These are phyloP conservation scores for Trypanosoma congolense DNA, from an alignment of 208 protist species.

Conservation along the genomic window DNA sequence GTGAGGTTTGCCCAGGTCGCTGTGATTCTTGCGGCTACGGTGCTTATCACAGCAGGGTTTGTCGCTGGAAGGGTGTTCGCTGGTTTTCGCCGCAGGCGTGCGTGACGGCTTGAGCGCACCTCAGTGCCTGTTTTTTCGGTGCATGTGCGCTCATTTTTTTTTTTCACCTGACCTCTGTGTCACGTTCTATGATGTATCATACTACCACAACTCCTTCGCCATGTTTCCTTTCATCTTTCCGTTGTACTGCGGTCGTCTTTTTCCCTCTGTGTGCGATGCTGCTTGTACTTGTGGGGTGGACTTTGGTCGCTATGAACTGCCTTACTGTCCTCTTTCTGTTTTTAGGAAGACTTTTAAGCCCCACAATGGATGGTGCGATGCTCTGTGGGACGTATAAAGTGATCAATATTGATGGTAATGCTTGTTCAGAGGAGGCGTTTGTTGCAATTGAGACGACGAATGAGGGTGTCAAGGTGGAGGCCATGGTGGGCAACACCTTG, in stretches of 20 bases:
- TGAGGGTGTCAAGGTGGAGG: slow-evolving; percentile 29
- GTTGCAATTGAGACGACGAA: slow-evolving; percentile 32
- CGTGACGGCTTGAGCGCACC: too few species aligned
- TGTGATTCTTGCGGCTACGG: slow-evolving; percentile 1
- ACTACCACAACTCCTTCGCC: too few species aligned
- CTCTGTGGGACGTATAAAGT: slow-evolving; percentile 55
- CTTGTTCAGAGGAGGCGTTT: slow-evolving; percentile 18
- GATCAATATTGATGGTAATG: slow-evolving; percentile 41
- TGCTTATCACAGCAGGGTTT: background rate
- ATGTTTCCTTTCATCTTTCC: too few species aligned
- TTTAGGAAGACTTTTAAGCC: background rate
- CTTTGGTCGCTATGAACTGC: background rate
- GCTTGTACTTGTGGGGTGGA: background rate
- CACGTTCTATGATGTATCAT: too few species aligned
- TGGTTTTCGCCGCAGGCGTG: background rate
- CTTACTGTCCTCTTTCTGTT: background rate
- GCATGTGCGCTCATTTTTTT: background rate
- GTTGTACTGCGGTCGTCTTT: too few species aligned
- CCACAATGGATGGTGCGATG: slow-evolving; percentile 19
- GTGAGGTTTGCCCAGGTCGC: too few species aligned
- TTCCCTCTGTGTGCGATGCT: background rate
- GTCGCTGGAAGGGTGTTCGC: slow-evolving; percentile 2
- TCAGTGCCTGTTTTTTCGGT: background rate
- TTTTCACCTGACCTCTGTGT: background rate
- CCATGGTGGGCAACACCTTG: slow-evolving; percentile 42